Evolutionary conservation across 129 eudicot genomes (phyloP), one percentile per base, ranked within the genome.

Genomic region (Calendula officinalis): DNA sequence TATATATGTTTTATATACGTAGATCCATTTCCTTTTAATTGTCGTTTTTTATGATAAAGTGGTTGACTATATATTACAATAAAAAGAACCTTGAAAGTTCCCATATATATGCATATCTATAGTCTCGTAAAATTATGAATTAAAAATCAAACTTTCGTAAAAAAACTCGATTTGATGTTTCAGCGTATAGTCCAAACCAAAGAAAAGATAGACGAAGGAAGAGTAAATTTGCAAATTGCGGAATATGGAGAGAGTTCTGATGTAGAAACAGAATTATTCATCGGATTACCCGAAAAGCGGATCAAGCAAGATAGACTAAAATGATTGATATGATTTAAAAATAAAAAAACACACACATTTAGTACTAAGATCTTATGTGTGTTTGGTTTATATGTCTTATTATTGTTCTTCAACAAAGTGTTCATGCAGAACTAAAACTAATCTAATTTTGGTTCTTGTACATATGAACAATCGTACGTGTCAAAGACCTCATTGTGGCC

Each of bases 191-290:
- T 30, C 9, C 65, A 59, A 73, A 56, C 76, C n/a, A 6, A 69
- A 38, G 66, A 61, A 56, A 77, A 67, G 39, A 72, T 45, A 57
- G 71, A 64, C 54, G 84, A 83, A 59, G 38, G 59, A 32, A 48
- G 34, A 12, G 52, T 11, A 87, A 78, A 2, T 17, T 53, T 67
- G 50, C 65, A 65, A 11, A 71, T 48, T 27, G 51, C 80, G 27
- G 97, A 83, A 13, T 74, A 40, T 44, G 83, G 81, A 68, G 95
- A 85, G 47, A 71, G 66, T 47, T 83, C 96, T 5, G 96, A 92
- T 53, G 98, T 92, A 50, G 98, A 92, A 69, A 92, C 96, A 6
- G 98, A 88, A 9, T 73, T 91, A 17, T 75, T 75, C 75, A 75
- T 75, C 7, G 75, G 69, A 68, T 53, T 75, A 37, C 75, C 75